phyloP scores from a whole-genome alignment of 441 rosid genomes.

The Populus trichocarpa region DNA sequence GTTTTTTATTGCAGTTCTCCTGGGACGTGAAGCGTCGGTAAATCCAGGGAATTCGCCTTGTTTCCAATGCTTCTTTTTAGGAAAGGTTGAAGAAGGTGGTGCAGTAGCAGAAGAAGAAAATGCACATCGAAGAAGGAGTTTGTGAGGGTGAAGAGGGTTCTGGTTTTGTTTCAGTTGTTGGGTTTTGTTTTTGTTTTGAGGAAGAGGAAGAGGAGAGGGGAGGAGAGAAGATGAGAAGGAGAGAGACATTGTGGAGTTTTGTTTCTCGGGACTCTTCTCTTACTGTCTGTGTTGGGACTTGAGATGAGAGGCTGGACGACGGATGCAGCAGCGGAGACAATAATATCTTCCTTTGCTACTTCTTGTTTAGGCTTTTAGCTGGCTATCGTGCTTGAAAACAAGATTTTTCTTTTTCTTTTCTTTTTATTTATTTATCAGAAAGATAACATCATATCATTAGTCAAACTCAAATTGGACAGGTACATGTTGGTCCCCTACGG shows the following conservation, averaged over 20 bases:
- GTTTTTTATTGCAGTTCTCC: conserved; percentile 57
- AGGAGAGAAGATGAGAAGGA: conserved; percentile 59
- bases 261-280: neutral
- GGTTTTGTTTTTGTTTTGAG: conserved; percentile 12
- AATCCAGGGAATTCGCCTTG: conserved; percentile 73
- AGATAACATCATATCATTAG: too few relatives aligned
- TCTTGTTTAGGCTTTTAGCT: neutral
- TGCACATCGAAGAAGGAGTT: conserved; percentile 29
- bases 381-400: neutral
- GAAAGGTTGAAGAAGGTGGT: neutral
- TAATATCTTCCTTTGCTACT: neutral
- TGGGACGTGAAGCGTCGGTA: conserved; percentile 30
- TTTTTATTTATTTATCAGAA: too few relatives aligned
- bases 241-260: conserved; percentile 31
- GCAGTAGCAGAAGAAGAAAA: conserved; percentile 27
- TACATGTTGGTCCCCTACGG: too few relatives aligned
- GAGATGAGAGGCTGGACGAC: neutral
- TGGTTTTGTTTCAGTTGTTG: conserved; percentile 1
- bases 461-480: too few relatives aligned
- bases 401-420: neutral
- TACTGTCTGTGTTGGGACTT: neutral
- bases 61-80: conserved; percentile 70
- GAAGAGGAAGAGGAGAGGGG: conserved; percentile 34
- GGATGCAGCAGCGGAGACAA: neutral
- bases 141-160: conserved; percentile 9